Conservation (phyloP, 2,329 filamentous ascomycete species). For the Endocalyx cinctus region DNA sequence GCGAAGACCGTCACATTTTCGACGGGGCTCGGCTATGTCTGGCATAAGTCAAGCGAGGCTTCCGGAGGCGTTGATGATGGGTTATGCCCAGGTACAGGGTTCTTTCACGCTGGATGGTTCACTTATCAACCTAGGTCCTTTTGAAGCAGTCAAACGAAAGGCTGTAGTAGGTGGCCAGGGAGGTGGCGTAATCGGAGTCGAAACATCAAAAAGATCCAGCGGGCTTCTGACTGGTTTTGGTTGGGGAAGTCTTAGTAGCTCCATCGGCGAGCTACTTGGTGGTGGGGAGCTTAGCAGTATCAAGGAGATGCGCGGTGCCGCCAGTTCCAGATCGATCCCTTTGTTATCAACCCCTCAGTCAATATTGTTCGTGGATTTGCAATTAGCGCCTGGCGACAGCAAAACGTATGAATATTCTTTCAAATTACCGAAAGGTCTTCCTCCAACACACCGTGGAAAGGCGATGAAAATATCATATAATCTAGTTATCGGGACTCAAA, state of each 20-base stretch:
- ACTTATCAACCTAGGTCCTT: conserved; percentile 79
- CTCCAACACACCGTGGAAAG: conserved; percentile 84
- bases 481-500: conserved; percentile 85
- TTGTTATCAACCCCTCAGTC: conserved; percentile 93
- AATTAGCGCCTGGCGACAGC: conserved; percentile 83
- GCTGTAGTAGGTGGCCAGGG: conserved; percentile 84
- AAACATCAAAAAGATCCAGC: conserved; percentile 67
- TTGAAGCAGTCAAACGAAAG: conserved; percentile 94
- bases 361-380: conserved; percentile 89
- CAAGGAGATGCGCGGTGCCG: conserved; percentile 87
- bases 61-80: conserved; percentile 92
- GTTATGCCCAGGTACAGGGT: conserved; percentile 89
- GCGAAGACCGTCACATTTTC: conserved; percentile 39
- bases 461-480: conserved; percentile 93
- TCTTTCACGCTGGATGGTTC: conserved; percentile 91
- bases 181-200: conserved; percentile 78
- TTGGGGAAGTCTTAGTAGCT: conserved; percentile 84
- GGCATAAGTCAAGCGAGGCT: conserved; percentile 39
- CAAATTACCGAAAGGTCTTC: conserved; percentile 79
- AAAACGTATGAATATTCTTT: conserved; percentile 84
- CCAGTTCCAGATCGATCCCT: conserved; percentile 81
- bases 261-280: conserved; percentile 81
- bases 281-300: conserved; percentile 86
- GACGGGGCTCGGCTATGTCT: conserved; percentile 41
- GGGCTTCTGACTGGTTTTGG: conserved; percentile 80